Evolutionary conservation across 2,329 filamentous ascomycete genomes (phyloP).

Genomic region (Neonectria coccinea): DNA sequence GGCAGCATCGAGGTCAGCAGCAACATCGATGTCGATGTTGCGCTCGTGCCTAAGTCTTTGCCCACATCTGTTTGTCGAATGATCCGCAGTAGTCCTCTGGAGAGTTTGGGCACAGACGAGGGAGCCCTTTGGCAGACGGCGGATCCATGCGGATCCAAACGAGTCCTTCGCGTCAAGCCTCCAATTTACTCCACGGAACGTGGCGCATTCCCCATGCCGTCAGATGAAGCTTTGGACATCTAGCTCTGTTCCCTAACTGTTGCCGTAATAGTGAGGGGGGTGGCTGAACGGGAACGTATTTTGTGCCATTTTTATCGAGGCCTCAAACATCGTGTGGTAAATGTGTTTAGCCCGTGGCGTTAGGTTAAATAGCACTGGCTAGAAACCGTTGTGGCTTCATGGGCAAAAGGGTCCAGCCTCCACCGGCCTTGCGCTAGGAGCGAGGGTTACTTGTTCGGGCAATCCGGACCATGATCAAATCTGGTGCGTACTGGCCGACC

Average conservation of each 20-base stretch:
- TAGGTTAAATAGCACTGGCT: conserved; percentile 20
- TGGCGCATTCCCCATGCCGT: conserved; percentile 18
- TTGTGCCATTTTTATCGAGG: conserved; percentile 4
- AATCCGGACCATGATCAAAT: conserved; percentile 36
- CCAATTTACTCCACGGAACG: conserved; percentile 22
- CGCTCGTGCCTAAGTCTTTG: conserved; percentile 21
- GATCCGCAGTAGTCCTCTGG: conserved; percentile 28
- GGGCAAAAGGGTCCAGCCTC: conserved; percentile 29
- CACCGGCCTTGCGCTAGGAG: conserved; percentile 24
- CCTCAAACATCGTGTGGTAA: conserved; percentile 13
- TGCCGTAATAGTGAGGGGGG: conserved; percentile 2
- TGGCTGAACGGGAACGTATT: conserved; percentile 3
- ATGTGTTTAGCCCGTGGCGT: conserved; percentile 12
- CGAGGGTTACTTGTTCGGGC: conserved; percentile 41
- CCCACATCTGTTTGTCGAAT: conserved; percentile 26
- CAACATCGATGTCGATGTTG: conserved; percentile 8
- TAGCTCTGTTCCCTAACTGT: not conserved
- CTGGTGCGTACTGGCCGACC: conserved; percentile 7
- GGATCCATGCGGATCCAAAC: conserved; percentile 16
- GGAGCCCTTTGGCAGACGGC: conserved; percentile 13
- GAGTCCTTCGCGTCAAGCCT: conserved; percentile 12
- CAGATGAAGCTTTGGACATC: conserved; percentile 3
- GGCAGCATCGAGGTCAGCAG: conserved; percentile 8
- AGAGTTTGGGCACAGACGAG: conserved; percentile 13
- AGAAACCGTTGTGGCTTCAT: conserved; percentile 39